phyloP scores from a whole-genome alignment of 192 early-diverging fungal genomes.

The Podochytrium sp. region DNA sequence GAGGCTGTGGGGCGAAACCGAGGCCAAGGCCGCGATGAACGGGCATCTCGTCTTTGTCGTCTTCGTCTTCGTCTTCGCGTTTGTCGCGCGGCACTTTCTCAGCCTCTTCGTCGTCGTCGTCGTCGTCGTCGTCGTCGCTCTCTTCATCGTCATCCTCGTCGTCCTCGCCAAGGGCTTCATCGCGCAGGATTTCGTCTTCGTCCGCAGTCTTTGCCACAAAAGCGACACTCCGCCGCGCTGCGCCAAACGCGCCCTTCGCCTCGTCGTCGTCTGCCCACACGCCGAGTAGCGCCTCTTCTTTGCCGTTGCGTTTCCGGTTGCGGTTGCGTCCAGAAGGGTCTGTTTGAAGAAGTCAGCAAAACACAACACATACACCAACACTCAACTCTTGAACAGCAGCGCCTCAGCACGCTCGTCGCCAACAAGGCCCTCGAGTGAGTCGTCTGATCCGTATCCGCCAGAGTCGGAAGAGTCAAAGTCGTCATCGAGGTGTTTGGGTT shows the following conservation, averaged over 20 bases:
- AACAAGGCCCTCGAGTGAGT: conserved; percentile 33
- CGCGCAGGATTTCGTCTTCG: no score
- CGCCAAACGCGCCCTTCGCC: no score
- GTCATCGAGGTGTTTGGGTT: background rate
- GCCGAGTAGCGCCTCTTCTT: conserved; percentile 66
- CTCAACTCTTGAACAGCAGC: conserved; percentile 48
- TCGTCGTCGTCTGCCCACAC: conserved; percentile 58
- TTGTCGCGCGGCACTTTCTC: background rate
- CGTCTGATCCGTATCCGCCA: conserved; percentile 35
- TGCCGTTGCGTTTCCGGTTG: conserved; percentile 51
- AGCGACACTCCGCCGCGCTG: no score
- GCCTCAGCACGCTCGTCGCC: conserved; percentile 60
- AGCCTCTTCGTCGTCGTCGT: conserved; percentile 2
- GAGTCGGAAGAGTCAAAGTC: conserved; percentile 30
- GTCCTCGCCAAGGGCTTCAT: no score
- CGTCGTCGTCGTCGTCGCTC: conserved; percentile 11
- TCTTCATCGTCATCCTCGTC: background rate
- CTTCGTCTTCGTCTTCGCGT: conserved; percentile 27
- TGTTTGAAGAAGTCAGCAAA: background rate
- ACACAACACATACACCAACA: background rate
- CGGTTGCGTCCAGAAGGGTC: background rate
- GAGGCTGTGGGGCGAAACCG: conserved; percentile 9
- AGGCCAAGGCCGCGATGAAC: conserved; percentile 21
- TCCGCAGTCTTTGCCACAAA: no score
- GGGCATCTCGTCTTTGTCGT: conserved; percentile 6